These are phyloP conservation scores for Candida sonorensis DNA, from an alignment of 805 yeast species.

Conservation along the genomic window DNA sequence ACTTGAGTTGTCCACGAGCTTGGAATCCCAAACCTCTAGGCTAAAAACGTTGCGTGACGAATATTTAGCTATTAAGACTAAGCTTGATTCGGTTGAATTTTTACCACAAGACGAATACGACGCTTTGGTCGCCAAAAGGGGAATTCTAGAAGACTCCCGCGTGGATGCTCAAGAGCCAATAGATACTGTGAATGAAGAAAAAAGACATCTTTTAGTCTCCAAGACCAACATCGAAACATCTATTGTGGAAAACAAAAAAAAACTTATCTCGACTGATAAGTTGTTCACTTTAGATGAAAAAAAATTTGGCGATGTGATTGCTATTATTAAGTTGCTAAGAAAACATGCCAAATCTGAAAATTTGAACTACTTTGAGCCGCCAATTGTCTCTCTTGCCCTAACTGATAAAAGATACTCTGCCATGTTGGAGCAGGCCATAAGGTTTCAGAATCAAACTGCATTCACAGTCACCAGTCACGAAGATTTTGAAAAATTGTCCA, in stretches of 20 bases:
- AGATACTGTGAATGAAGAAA: slow-evolving; percentile 10
- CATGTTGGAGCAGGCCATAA: slow-evolving; percentile 52
- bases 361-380: slow-evolving; percentile 61
- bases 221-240: slow-evolving; percentile 13
- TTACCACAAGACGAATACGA: slow-evolving; percentile 15
- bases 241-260: slow-evolving; percentile 11
- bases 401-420: slow-evolving; percentile 42
- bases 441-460: slow-evolving; percentile 47
- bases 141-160: slow-evolving; percentile 17
- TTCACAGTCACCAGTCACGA: slow-evolving; percentile 51
- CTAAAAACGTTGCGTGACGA: slow-evolving; percentile 18
- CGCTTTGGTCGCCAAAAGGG: slow-evolving; percentile 19
- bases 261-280: slow-evolving; percentile 42
- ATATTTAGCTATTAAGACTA: slow-evolving; percentile 6
- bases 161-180: slow-evolving; percentile 14
- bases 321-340: slow-evolving; percentile 39
- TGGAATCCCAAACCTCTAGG: slow-evolving; percentile 31
- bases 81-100: slow-evolving; percentile 8
- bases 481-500: slow-evolving; percentile 42
- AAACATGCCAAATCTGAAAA: slow-evolving; percentile 23
- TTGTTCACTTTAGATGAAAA: slow-evolving; percentile 36
- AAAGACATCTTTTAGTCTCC: slow-evolving; percentile 5
- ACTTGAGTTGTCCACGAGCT: slow-evolving; percentile 26
- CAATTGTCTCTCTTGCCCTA: slow-evolving; percentile 57
- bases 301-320: slow-evolving; percentile 20